A percentile compares a stretch with the other conserved stretches of the same genome.
Evolutionary conservation across 768 basidiomycete genomes (phyloP).

Genomic region (Trametes elegans): DNA sequence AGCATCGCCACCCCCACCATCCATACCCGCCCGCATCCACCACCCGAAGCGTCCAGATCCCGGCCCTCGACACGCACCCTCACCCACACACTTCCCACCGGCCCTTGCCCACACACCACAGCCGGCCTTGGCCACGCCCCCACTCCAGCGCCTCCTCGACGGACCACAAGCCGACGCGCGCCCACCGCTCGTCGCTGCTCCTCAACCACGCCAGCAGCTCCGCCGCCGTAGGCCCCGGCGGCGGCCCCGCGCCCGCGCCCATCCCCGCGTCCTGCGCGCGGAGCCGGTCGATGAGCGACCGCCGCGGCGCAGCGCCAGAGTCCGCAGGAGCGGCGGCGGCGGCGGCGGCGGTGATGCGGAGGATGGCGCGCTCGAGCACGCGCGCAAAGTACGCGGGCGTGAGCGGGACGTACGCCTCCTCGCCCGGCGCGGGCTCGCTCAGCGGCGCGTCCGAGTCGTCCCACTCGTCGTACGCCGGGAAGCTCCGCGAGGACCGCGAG

Average conservation of each 20-base stretch:
- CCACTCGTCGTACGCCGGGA: slow-evolving; percentile 22
- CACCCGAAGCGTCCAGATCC: background rate
- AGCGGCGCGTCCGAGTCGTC: slow-evolving; percentile 45
- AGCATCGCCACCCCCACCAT: too few relatives aligned
- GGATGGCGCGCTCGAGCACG: slow-evolving; percentile 47
- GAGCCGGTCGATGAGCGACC: slow-evolving; percentile 18
- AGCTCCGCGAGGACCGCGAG: slow-evolving; percentile 18
- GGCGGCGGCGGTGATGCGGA: slow-evolving; percentile 29
- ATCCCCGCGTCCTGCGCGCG: slow-evolving; percentile 15
- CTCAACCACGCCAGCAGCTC: slow-evolving; percentile 47
- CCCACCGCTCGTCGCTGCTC: slow-evolving; percentile 63
- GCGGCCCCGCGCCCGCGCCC: background rate
- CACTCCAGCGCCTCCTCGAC: slow-evolving; percentile 58
- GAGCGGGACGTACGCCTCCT: slow-evolving; percentile 68
- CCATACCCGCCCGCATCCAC: background rate
- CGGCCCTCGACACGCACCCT: background rate
- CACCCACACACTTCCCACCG: slow-evolving; percentile 34
- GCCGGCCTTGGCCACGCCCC: slow-evolving; percentile 36
- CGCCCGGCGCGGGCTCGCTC: slow-evolving; percentile 59
- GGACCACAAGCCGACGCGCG: slow-evolving; percentile 58
- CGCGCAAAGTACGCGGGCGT: slow-evolving; percentile 49
- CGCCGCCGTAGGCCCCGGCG: slow-evolving; percentile 37
- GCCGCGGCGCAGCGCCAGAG: background rate
- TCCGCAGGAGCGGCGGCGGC: slow-evolving; percentile 23
- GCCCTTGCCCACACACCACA: slow-evolving; percentile 34